phyloP scores from a whole-genome alignment of 345 rosid genomes.

The Raphanus raphanistrum region DNA sequence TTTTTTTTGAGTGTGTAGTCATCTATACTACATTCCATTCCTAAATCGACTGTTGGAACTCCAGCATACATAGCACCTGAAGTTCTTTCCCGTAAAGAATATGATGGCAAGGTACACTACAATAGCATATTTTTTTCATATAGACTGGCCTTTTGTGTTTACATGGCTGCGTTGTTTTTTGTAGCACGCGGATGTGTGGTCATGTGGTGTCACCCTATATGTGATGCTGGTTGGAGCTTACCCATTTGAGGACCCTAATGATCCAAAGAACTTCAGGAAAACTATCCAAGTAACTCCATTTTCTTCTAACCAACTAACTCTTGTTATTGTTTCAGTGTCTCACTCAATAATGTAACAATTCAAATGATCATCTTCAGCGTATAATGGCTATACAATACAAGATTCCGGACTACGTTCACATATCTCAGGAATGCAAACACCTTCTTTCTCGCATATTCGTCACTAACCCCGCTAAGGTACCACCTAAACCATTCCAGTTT shows the following conservation, averaged over 20 bases:
- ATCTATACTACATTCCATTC: conserved; percentile 79
- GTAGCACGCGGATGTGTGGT: conserved; percentile 95
- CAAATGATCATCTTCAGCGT: conserved; percentile 44
- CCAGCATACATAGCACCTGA: conserved; percentile 95
- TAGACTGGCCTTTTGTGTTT: conserved; percentile 9
- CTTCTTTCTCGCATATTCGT: conserved; percentile 81
- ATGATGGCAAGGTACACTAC: conserved; percentile 70
- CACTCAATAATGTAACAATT: background rate
- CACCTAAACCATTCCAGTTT: background rate
- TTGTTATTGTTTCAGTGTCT: background rate
- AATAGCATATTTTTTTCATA: background rate
- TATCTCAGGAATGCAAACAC: conserved; percentile 80
- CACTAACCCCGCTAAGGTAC: conserved; percentile 67
- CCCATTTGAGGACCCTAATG: conserved; percentile 90
- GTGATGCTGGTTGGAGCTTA: conserved; percentile 94
- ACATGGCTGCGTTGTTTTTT: conserved; percentile 17
- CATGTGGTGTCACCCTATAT: conserved; percentile 91
- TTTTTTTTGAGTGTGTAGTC: conserved; percentile 51
- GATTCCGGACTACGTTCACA: conserved; percentile 82
- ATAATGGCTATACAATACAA: conserved; percentile 86
- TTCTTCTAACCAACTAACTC: background rate
- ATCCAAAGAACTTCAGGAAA: conserved; percentile 86
- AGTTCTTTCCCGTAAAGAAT: conserved; percentile 78
- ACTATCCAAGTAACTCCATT: conserved; percentile 70
- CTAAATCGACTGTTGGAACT: conserved; percentile 92